Percentiles rank a stretch among this genome's conserved stretches.
These are phyloP conservation scores for Austroboletus niveus DNA, from an alignment of 1,284 basidiomycete genomes.

Conservation along the genomic window DNA sequence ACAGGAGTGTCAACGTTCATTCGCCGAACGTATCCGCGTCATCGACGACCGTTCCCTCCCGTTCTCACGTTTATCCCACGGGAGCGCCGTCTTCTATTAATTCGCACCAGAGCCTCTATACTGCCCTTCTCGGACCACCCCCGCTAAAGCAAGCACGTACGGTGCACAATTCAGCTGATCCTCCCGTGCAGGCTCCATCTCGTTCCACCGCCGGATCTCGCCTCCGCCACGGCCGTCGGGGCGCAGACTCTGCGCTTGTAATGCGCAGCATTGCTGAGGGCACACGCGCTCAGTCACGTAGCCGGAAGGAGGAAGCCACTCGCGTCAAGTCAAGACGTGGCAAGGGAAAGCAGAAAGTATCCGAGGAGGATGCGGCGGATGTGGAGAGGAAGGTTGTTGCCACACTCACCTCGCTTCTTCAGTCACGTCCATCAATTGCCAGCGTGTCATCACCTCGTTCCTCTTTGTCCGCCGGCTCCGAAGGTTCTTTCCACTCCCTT, in stretches of 20 bases:
- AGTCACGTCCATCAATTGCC: slow-evolving; percentile 57
- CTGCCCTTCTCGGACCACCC: slow-evolving; percentile 72
- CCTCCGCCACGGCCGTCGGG: slow-evolving; percentile 19
- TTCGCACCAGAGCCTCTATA: slow-evolving; percentile 59
- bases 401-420: slow-evolving; percentile 68
- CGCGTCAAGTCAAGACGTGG: slow-evolving; percentile 27
- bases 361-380: slow-evolving; percentile 41
- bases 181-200: slow-evolving; percentile 57
- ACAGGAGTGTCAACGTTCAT: slow-evolving; percentile 31
- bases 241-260: slow-evolving; percentile 7
- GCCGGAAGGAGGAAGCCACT: slow-evolving; percentile 21
- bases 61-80: slow-evolving; percentile 41
- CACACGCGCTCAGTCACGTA: slow-evolving; percentile 40
- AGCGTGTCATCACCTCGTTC: slow-evolving; percentile 64
- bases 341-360: slow-evolving; percentile 53
- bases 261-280: slow-evolving; percentile 43
- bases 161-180: slow-evolving; percentile 67
- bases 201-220: slow-evolving; percentile 33
- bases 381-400: slow-evolving; percentile 79
- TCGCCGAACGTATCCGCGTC: slow-evolving; percentile 50
- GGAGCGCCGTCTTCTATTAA: slow-evolving; percentile 19
- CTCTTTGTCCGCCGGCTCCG: slow-evolving; percentile 56
- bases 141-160: slow-evolving; percentile 70
- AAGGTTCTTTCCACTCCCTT: slow-evolving; percentile 55
- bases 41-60: slow-evolving; percentile 36